Base-by-base conservation (phyloP, 1,284 basidiomycete species). In the Ceratobasidium sp. region DNA sequence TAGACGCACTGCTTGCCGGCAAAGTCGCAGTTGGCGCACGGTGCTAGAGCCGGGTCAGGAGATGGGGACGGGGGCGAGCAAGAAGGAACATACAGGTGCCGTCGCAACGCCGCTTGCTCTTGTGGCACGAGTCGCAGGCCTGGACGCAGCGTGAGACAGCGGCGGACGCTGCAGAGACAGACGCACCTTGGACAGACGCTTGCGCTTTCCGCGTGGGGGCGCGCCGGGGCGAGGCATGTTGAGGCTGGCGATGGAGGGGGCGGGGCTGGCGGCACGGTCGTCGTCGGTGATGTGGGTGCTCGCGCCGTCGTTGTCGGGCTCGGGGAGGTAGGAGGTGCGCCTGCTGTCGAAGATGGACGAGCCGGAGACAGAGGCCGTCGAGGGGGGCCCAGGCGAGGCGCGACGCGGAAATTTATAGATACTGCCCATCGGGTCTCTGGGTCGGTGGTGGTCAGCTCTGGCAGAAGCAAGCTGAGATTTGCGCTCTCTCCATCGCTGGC, bases 101-200 rank as follows among this genome's bases (percentile, higher is more conserved):
- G 79, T 93, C 91, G 80, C 92, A 93, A 60, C 92, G 86, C 32
- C 91, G 86, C 78, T 93, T 93, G 80, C 87, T 89, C 80, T 90
- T 92, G 79, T 93, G 92, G 79, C 91, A 93, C 69, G 90, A 88
- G 80, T 92, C 89, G 80, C 91, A 93, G 53, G 91, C 91, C 90
- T 92, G 77, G 62, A 16, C 6, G n/a, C n/a, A 14, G 30, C 21
- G 57, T 58, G n/a, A 58, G 72, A 72, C 59, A 73, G 60, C n/a
- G 61, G 12, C 3, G 28, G 41, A 9, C n/a, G 48, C 23, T 21
- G 39, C 28, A 39, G 26, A n/a, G 23, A 16, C 16, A 50, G 34
- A 50, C 28, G 34, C 55, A 89, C 90, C 87, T 93, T 92, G 76
- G 88, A 85, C 14, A 89, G 84, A 55, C 88, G 84, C 78, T 89